Base-by-base conservation (phyloP, 257 asterid species). In the Gentiana macrophylla region DNA sequence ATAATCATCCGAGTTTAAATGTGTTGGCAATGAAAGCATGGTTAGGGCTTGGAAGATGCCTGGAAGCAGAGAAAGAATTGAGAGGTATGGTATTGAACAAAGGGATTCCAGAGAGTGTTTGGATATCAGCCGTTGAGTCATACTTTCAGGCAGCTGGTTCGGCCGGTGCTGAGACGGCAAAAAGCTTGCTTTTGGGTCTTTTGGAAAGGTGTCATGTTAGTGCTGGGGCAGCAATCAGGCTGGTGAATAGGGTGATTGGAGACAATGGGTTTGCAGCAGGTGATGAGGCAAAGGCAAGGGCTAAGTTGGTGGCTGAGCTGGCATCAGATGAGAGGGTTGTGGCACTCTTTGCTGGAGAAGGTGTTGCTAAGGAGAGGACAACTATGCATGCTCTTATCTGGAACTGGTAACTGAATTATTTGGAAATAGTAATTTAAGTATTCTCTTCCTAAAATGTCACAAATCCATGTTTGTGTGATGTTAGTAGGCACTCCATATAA, bases 1-100 rank as follows among this genome's bases (percentile, higher is more conserved):
- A 81, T 55, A 69, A 72, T 60, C 97, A 91, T 64, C 97, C 98
- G 12, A 92, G 97, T 66, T 72, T 92, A 82, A 84, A 86, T 50
- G 97, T 92, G 52, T 69, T 92, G 80, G 94, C 94, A 4, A 88
- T 92, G 98, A 92, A 92, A 75, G 98, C 95, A 33, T 92, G 97
- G 97, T 68, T 92, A 64, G 98, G 98, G 53, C 59, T 92, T 71
- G 86, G 79, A 52, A 84, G 85, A 74, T 80, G 68, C 37, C 80
- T 64, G 15, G 96, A 92, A 58, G 97, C 98, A 0, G 98, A 92
- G 88, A 81, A 83, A 80, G 98, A 92, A 80, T 76, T 92, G 74
- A 81, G 86, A 66, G 85, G 91, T 12, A 85, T 92, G 94, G 94
- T 81, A 53, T 47, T 72, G 63, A 75, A 76, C 65, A 83, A 85